phyloP scores from a whole-genome alignment of 2,329 filamentous ascomycete genomes.

The Fusarium duplospermum region DNA sequence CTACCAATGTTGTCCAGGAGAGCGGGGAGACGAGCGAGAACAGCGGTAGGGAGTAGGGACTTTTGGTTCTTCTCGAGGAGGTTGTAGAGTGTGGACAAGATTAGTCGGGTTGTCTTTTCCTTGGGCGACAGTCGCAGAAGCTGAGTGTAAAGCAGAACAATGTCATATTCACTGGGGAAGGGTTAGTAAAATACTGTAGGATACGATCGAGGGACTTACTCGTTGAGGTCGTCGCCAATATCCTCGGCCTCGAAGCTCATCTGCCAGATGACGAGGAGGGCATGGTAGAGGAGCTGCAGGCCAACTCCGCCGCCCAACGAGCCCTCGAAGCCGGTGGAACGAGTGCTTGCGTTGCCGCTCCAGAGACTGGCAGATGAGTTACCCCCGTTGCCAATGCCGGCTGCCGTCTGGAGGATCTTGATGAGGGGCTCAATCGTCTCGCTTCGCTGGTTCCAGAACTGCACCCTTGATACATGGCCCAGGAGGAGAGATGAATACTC shows the following conservation, averaged over 20 bases:
- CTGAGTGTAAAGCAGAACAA: constrained; percentile 91
- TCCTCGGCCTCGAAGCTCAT: constrained; percentile 90
- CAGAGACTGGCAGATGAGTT: constrained; percentile 71
- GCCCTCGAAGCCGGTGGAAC: constrained; percentile 72
- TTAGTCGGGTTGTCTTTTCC: constrained; percentile 94
- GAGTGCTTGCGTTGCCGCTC: constrained; percentile 63
- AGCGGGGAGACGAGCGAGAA: constrained; percentile 82
- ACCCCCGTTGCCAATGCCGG: constrained; percentile 75
- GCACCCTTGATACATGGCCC: constrained; percentile 76
- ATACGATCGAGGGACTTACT: constrained; percentile 65
- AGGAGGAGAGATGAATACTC: constrained; percentile 88
- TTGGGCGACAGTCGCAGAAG: constrained; percentile 93
- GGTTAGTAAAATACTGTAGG: constrained; percentile 17
- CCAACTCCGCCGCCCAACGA: constrained; percentile 84
- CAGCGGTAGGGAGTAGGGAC: constrained; percentile 83
- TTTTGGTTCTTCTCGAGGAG: constrained; percentile 78
- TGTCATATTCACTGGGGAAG: constrained; percentile 79
- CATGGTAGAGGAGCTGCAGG: constrained; percentile 92
- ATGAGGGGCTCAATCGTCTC: constrained; percentile 87
- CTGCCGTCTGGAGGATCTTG: constrained; percentile 83
- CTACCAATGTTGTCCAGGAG: constrained; percentile 72
- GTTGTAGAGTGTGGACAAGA: constrained; percentile 90
- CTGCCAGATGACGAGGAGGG: constrained; percentile 95
- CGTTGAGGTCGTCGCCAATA: constrained; percentile 81
- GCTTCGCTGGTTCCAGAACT: constrained; percentile 92